Percentiles rank a stretch among this genome's conserved stretches.
These are phyloP conservation scores for Aspergillus cejpii DNA, from an alignment of 2,329 filamentous ascomycete species.

Conservation along the genomic window DNA sequence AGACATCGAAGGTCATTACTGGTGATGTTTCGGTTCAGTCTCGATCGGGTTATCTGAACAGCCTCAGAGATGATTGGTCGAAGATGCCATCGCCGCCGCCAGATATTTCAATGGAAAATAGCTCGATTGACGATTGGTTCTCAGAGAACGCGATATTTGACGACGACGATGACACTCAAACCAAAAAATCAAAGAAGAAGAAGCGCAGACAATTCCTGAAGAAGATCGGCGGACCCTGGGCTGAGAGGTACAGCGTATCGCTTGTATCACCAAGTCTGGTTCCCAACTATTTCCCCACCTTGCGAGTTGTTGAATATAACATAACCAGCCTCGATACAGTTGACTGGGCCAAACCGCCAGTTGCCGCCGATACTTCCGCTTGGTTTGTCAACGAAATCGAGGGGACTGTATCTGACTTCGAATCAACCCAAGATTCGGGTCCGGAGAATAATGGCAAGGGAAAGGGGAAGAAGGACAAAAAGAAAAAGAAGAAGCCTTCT, in stretches of 20 bases:
- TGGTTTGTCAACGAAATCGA: constrained; percentile 7
- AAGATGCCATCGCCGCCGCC: constrained; percentile 56
- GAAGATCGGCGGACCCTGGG: constrained; percentile 71
- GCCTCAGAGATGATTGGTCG: constrained; percentile 71
- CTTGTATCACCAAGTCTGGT: constrained; percentile 81
- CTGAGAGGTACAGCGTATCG: constrained; percentile 75
- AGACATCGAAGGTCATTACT: constrained; percentile 17
- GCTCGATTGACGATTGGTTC: constrained; percentile 7
- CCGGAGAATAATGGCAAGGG: constrained; percentile 18
- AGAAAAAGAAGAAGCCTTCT: constrained; percentile 50
- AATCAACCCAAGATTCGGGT: constrained; percentile 3
- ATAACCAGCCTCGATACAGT: constrained; percentile 61
- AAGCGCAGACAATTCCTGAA: constrained; percentile 50
- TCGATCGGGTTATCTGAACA: constrained; percentile 72
- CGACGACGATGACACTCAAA: constrained; percentile 21
- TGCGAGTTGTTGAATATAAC: constrained; percentile 94
- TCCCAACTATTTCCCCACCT: constrained; percentile 82
- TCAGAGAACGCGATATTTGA: constrained; percentile 6
- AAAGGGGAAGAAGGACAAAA: constrained; percentile 40
- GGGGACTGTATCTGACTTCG: neutral
- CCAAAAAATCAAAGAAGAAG: constrained; percentile 38
- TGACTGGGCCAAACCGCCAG: constrained; percentile 25
- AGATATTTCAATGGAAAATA: constrained; percentile 13
- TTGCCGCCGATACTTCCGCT: neutral
- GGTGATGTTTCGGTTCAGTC: constrained; percentile 57